Evolutionary conservation across 108 stramenopile genomes (phyloP).

Genomic region (Discostella pseudostelligera): DNA sequence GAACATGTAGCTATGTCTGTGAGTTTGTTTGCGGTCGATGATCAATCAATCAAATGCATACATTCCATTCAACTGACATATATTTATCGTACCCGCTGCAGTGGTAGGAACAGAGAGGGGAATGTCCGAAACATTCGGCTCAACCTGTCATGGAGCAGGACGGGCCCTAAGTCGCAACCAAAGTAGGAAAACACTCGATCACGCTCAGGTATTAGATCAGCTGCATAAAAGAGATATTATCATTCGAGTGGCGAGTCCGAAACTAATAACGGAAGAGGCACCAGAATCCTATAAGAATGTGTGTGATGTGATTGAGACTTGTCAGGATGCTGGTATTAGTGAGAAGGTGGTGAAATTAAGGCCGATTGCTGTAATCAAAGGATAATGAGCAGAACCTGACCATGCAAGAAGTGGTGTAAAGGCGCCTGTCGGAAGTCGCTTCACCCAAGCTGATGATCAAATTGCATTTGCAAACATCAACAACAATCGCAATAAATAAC

Average conservation of each 20-base stretch:
- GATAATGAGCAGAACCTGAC: too few relatives aligned
- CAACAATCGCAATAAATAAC: too few relatives aligned
- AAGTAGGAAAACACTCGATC: slow-evolving; percentile 59
- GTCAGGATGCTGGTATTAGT: slow-evolving; percentile 80
- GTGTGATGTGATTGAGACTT: slow-evolving; percentile 79
- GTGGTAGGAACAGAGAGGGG: slow-evolving; percentile 78
- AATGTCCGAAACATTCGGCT: slow-evolving; percentile 84
- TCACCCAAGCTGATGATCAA: too few relatives aligned
- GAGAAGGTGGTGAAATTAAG: slow-evolving; percentile 76
- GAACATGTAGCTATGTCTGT: slow-evolving; percentile 65
- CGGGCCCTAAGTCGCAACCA: slow-evolving; percentile 77
- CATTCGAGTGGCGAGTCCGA: slow-evolving; percentile 87
- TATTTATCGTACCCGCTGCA: slow-evolving; percentile 30
- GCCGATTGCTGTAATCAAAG: slow-evolving; percentile 85
- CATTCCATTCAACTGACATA: not conserved
- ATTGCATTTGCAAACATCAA: too few relatives aligned
- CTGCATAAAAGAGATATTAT: slow-evolving; percentile 68
- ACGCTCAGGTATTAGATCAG: slow-evolving; percentile 60
- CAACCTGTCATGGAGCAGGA: slow-evolving; percentile 89
- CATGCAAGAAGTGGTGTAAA: too few relatives aligned
- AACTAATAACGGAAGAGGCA: slow-evolving; percentile 89
- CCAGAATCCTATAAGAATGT: slow-evolving; percentile 82
- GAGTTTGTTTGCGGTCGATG: slow-evolving; percentile 4
- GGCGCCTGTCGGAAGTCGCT: too few relatives aligned
- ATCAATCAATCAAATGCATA: not conserved